These are phyloP conservation scores for Spathaspora passalidarum DNA, from an alignment of 805 yeast species.

Conservation along the genomic window DNA sequence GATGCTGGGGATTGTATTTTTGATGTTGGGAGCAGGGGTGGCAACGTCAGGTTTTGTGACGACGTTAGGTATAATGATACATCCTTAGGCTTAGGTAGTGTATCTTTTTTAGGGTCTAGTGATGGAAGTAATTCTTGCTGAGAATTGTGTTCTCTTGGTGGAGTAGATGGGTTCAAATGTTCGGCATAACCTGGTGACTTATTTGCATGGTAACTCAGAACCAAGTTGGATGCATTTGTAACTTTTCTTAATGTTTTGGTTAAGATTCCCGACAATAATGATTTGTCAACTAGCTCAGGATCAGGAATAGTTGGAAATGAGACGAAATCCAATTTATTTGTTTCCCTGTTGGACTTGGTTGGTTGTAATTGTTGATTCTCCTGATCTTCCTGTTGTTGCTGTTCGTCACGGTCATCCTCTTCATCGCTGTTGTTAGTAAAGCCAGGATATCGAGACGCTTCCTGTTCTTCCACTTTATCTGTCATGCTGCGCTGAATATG, in stretches of 20 bases:
- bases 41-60: background rate
- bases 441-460: no score
- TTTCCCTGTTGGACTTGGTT: background rate
- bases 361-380: background rate
- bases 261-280: constrained; percentile 32
- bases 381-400: constrained; percentile 2
- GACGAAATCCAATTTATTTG: constrained; percentile 26
- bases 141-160: background rate
- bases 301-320: constrained; percentile 45
- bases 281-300: constrained; percentile 33
- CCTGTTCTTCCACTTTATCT: no score
- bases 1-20: background rate
- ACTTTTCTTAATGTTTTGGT: constrained; percentile 39
- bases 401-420: no score
- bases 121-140: no score
- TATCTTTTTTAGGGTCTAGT: no score
- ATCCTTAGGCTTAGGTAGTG: no score
- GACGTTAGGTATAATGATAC: no score
- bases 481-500: no score
- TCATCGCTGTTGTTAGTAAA: no score
- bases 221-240: constrained; percentile 41
- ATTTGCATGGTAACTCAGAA: no score
- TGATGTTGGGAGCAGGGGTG: background rate
- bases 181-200: no score
- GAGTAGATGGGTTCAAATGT: background rate